Percentiles rank a stretch among this genome's conserved stretches.
Conservation (phyloP, 2,329 filamentous ascomycete genomes). For the Metarhizium guizhouense region DNA sequence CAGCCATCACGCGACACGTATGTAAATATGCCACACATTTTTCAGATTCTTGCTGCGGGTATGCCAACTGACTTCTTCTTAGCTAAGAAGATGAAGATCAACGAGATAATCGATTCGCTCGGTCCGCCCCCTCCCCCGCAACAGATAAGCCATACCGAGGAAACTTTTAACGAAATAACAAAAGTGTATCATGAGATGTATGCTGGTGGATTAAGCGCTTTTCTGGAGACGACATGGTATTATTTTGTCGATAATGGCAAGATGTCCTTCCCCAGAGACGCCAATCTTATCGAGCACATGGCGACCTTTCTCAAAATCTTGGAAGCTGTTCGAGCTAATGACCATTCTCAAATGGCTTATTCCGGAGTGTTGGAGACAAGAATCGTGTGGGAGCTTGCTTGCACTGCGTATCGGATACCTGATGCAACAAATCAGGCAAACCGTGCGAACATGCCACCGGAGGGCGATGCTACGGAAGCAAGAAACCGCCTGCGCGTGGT, state of each 20-base stretch:
- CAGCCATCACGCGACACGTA: slow-evolving; percentile 40
- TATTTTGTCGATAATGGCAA: slow-evolving; percentile 37
- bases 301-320: slow-evolving; percentile 53
- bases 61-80: slow-evolving; percentile 9
- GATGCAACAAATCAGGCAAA: slow-evolving; percentile 25
- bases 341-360: slow-evolving; percentile 42
- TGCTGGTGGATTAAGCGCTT: slow-evolving; percentile 61
- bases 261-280: slow-evolving; percentile 41
- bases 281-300: slow-evolving; percentile 56
- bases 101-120: slow-evolving; percentile 59
- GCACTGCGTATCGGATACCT: slow-evolving; percentile 34
- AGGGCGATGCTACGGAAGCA: slow-evolving; percentile 54
- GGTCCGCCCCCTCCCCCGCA: slow-evolving; percentile 50
- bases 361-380: slow-evolving; percentile 47
- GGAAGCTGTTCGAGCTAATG: slow-evolving; percentile 37
- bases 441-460: slow-evolving; percentile 31
- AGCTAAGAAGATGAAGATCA: slow-evolving; percentile 54
- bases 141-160: slow-evolving; percentile 40
- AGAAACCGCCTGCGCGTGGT: slow-evolving; percentile 65
- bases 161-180: slow-evolving; percentile 56
- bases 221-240: slow-evolving; percentile 83
- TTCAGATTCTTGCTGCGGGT: neutral
- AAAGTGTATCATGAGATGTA: slow-evolving; percentile 69
- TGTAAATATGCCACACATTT: slow-evolving; percentile 14
- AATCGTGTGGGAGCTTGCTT: slow-evolving; percentile 51